Evolutionary conservation across 306 rosid species (phyloP).

Genomic region (Purshia tridentata): DNA sequence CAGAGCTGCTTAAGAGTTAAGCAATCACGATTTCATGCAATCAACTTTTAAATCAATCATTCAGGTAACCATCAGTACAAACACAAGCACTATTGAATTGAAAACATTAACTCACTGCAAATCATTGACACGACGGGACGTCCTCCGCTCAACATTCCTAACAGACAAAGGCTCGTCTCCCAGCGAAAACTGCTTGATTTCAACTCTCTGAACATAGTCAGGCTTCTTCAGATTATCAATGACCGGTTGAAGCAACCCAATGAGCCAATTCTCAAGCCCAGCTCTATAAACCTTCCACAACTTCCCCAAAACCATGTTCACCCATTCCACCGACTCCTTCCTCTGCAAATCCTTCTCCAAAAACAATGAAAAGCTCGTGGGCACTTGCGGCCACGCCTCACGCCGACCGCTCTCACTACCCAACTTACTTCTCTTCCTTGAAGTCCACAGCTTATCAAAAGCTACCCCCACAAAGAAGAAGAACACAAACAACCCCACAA

Average conservation of each 20-base stretch:
- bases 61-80: not conserved
- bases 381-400: constrained; percentile 93
- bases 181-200: constrained; percentile 82
- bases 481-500: constrained; percentile 71
- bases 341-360: constrained; percentile 95
- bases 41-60: no score
- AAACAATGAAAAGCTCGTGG: constrained; percentile 84
- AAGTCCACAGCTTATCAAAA: constrained; percentile 86
- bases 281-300: constrained; percentile 91
- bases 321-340: constrained; percentile 98
- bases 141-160: constrained; percentile 89
- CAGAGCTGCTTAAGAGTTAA: no score
- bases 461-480: constrained; percentile 91
- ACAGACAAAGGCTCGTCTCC: constrained; percentile 96
- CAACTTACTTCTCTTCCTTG: constrained; percentile 46
- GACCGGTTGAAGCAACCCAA: constrained; percentile 92
- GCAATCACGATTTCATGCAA: no score
- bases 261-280: constrained; percentile 89
- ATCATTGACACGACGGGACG: constrained; percentile 92
- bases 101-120: constrained; percentile 64
- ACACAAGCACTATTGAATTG: not conserved
- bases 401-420: constrained; percentile 40
- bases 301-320: constrained; percentile 95
- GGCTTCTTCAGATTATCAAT: constrained; percentile 88
- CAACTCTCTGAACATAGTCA: constrained; percentile 92